phyloP scores from a whole-genome alignment of 2,329 filamentous ascomycete species.

The Furcasterigmium sp. region DNA sequence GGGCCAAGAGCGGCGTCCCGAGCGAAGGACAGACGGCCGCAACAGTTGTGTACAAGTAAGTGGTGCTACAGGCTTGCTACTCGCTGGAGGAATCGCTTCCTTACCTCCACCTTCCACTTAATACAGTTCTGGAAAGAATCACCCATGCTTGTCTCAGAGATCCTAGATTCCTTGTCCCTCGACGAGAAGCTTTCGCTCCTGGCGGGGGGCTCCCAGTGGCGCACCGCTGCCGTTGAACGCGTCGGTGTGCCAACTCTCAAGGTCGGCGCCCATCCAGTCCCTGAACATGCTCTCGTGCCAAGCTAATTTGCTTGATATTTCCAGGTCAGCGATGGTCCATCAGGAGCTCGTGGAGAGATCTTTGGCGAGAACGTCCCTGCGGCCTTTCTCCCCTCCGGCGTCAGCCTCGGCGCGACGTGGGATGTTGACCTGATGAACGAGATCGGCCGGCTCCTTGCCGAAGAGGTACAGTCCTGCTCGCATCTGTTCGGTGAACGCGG shows the following conservation, averaged over 20 bases:
- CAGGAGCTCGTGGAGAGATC: not conserved
- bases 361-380: not conserved
- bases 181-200: slow-evolving; percentile 7
- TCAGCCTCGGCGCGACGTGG: not conserved
- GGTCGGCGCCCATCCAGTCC: not conserved
- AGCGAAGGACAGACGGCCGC: too few relatives aligned
- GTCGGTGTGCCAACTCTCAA: slow-evolving; percentile 4
- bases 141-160: not conserved
- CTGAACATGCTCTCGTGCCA: not conserved
- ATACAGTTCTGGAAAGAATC: too few relatives aligned
- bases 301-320: not conserved
- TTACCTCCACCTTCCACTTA: too few relatives aligned
- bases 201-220: slow-evolving; percentile 3
- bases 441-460: not conserved
- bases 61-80: too few relatives aligned
- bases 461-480: not conserved
- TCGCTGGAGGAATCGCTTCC: too few relatives aligned
- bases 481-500: too few relatives aligned
- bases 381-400: not conserved
- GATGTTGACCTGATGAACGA: not conserved
- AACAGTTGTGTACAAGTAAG: too few relatives aligned
- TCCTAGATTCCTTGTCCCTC: slow-evolving; percentile 1
- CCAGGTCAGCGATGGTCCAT: not conserved
- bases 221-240: slow-evolving; percentile 4
- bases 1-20: too few relatives aligned